Conservation (phyloP, 2,329 filamentous ascomycete genomes). For the Curvularia spicifera region DNA sequence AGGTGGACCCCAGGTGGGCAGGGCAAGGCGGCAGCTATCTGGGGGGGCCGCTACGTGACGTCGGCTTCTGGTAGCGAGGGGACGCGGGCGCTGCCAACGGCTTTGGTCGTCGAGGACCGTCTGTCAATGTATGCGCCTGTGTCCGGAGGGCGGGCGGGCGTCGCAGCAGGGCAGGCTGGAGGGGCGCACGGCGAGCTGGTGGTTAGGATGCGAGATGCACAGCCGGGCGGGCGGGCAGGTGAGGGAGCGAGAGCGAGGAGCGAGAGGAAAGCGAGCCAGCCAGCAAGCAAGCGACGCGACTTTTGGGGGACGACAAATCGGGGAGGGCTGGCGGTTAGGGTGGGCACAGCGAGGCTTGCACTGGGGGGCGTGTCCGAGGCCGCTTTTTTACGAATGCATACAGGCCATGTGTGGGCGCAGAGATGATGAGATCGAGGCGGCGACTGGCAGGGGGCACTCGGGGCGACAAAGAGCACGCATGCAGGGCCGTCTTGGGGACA, state of each 20-base stretch:
- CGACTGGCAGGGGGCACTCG: conserved; percentile 25
- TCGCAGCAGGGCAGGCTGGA: not conserved
- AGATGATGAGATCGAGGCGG: not conserved
- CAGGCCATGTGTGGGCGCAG: conserved; percentile 16
- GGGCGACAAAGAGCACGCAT: conserved; percentile 36
- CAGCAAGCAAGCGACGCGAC: conserved; percentile 17
- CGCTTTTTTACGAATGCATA: conserved; percentile 12
- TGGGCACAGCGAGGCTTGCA: conserved; percentile 12
- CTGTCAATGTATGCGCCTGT: not conserved
- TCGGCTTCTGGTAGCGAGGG: conserved; percentile 14
- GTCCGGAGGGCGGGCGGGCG: not conserved
- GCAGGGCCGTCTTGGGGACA: conserved; percentile 32
- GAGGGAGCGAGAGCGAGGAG: not conserved
- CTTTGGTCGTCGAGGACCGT: not conserved
- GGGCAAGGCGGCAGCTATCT: conserved; percentile 39
- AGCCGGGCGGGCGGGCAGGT: not conserved
- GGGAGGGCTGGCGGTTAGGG: conserved; percentile 21
- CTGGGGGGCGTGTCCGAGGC: not conserved
- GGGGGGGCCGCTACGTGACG: conserved; percentile 28
- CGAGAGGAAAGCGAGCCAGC: conserved; percentile 4
- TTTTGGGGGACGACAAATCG: conserved; percentile 15
- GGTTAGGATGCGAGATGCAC: too few species aligned
- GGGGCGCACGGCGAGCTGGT: not conserved
- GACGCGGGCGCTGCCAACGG: conserved; percentile 10
- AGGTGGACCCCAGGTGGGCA: conserved; percentile 33